Evolutionary conservation across 306 rosid genomes (phyloP), one percentile per base, ranked within the genome.

Genomic region (Castanospermum australe): DNA sequence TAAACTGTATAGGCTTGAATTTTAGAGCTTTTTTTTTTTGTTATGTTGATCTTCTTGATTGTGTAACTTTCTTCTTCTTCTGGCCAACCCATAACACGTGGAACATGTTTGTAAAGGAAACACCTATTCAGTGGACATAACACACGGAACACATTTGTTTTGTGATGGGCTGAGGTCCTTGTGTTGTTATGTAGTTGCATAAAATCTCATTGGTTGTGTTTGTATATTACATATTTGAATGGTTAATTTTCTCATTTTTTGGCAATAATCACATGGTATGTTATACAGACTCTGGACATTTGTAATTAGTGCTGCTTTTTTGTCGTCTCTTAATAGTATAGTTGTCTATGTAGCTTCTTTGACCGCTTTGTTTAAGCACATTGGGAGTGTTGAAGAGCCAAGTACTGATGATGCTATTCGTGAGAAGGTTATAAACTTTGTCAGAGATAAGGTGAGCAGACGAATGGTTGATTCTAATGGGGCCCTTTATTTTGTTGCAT

Each of bases 341-440:
- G 56, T 87, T 85, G 84, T 78, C 87, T 52, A 47, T 85, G 90
- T 86, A 95, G 98, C 92, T 85, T 95, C 98, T 14, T 84, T 95
- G 97, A 85, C 99, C 14, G 90, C 94, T 45, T 89, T 95, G 85
- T 95, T 95, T 84, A 95, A 95, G 94, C 98, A 93, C 84, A 83
- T 93, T 82, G 94, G 91, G 25, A 87, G 88, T 82, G 91, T 81
- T 81, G 98, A 88, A 75, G 99, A 91, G 79, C 96, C 89, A 56
- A 90, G 87, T 78, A 67, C 91, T 0, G 94, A 90, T 77, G 98
- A 91, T 61, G 78, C 51, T 77, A 88, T 91, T 50, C 99, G 98
- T 73, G 99, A 93, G 79, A 95, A 91, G 81, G 99, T 88, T 65
- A 79, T 93, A 71, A 89, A 91, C 86, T 95, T 93, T 89, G 90